Conservation (phyloP, 1,284 basidiomycete genomes). For the Trametes polyzona region DNA sequence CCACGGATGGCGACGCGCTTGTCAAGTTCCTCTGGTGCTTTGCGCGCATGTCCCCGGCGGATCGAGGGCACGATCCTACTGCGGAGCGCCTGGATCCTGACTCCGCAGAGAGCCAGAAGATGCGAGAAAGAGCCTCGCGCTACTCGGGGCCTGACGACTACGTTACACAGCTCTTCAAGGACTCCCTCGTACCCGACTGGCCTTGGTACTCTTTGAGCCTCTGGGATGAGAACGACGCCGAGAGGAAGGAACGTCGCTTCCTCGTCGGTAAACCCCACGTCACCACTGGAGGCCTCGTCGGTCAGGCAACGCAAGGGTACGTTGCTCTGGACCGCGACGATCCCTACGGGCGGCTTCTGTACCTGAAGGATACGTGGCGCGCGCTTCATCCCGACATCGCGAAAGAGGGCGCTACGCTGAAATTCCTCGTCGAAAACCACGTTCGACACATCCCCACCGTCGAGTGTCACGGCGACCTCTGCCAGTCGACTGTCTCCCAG, state of each 20-base stretch:
- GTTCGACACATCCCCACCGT: conserved; percentile 2
- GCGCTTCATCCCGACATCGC: neutral
- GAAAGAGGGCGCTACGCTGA: conserved; percentile 6
- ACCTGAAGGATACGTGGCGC: conserved; percentile 16
- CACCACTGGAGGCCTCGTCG: neutral
- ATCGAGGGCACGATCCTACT: conserved; percentile 15
- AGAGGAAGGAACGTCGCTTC: neutral
- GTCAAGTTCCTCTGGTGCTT: conserved; percentile 19
- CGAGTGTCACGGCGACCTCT: conserved; percentile 2
- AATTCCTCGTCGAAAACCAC: neutral
- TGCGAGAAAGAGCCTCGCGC: neutral
- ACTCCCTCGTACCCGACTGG: conserved; percentile 1
- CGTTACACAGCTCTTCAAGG: neutral
- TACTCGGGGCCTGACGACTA: neutral
- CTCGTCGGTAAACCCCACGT: conserved; percentile 12
- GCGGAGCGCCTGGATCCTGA: neutral
- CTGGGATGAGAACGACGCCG: neutral
- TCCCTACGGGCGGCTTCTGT: conserved; percentile 28
- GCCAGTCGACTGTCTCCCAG: conserved; percentile 18
- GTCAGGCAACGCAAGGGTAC: conserved; percentile 20
- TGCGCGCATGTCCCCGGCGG: neutral
- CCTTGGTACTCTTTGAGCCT: conserved; percentile 18
- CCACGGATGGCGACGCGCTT: neutral
- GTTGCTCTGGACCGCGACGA: conserved; percentile 21
- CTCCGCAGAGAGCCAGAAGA: neutral